phyloP scores from a whole-genome alignment of 2,329 filamentous ascomycete species.

The Stemphylium vesicarium region DNA sequence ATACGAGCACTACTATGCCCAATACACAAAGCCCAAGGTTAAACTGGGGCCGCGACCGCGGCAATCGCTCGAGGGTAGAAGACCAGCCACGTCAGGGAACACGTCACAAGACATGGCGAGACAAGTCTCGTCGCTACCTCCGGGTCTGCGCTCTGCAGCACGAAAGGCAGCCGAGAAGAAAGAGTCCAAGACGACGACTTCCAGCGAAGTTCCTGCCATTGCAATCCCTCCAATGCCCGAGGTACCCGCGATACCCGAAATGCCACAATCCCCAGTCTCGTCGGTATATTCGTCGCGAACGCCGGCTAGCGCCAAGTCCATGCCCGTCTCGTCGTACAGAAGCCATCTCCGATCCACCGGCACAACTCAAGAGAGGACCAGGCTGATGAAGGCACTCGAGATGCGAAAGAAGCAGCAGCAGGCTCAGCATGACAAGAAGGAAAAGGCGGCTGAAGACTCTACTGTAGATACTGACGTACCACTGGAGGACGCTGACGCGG shows the following conservation, averaged over 20 bases:
- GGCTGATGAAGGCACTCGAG: conserved; percentile 67
- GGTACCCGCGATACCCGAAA: conserved; percentile 43
- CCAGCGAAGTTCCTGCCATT: conserved; percentile 36
- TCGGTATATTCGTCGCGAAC: conserved; percentile 48
- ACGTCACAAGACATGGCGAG: conserved; percentile 57
- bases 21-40: conserved; percentile 76
- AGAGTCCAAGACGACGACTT: conserved; percentile 46
- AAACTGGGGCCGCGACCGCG: conserved; percentile 88
- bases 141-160: conserved; percentile 69
- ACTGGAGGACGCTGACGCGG: conserved; percentile 4
- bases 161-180: conserved; percentile 40
- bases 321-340: conserved; percentile 49
- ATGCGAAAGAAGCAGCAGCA: conserved; percentile 5
- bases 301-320: conserved; percentile 51
- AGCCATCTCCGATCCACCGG: conserved; percentile 52
- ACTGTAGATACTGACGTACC: conserved; percentile 12
- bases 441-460: conserved; percentile 19
- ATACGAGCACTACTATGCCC: conserved; percentile 56
- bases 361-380: conserved; percentile 88
- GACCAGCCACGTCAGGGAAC: conserved; percentile 64
- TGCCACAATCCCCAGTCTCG: conserved; percentile 47
- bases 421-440: background rate
- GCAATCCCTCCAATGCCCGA: conserved; percentile 43
- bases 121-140: conserved; percentile 79
- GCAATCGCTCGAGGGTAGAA: conserved; percentile 72